A percentile compares a stretch with the other conserved stretches of the same genome.
phyloP scores from a whole-genome alignment of 352 stramenopile genomes.

The Peronospora belbahrii region DNA sequence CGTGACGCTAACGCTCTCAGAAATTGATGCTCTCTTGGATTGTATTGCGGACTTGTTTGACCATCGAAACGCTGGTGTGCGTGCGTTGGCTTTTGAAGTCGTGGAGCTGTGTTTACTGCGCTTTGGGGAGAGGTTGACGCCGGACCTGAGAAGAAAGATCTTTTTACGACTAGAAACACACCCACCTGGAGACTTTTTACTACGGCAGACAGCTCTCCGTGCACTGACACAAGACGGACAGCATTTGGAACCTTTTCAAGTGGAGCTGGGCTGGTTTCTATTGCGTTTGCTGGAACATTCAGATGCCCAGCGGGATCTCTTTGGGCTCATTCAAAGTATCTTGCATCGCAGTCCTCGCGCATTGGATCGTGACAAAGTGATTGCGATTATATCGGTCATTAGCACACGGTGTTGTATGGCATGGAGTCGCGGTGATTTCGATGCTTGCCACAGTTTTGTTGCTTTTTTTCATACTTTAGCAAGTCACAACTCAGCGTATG shows the following conservation, averaged over 20 bases:
- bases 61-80: slow-evolving; percentile 61
- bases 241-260: slow-evolving; percentile 53
- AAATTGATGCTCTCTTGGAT: slow-evolving; percentile 57
- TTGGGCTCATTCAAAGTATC: slow-evolving; percentile 68
- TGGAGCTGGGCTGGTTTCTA: slow-evolving; percentile 69
- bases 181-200: slow-evolving; percentile 40
- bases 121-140: slow-evolving; percentile 46
- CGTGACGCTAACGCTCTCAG: slow-evolving; percentile 22
- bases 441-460: slow-evolving; percentile 64
- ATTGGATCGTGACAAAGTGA: slow-evolving; percentile 56
- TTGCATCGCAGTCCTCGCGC: slow-evolving; percentile 45
- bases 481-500: slow-evolving; percentile 49
- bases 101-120: slow-evolving; percentile 56
- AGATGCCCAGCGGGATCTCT: slow-evolving; percentile 68
- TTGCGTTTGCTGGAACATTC: slow-evolving; percentile 71
- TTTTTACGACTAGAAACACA: slow-evolving; percentile 51
- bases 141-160: slow-evolving; percentile 36
- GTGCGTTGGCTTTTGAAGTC: slow-evolving; percentile 67
- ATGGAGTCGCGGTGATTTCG: slow-evolving; percentile 61
- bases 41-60: slow-evolving; percentile 65
- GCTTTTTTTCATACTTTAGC: slow-evolving; percentile 72
- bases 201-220: slow-evolving; percentile 59
- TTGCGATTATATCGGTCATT: slow-evolving; percentile 63
- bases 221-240: slow-evolving; percentile 58
- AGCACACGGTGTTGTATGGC: slow-evolving; percentile 59